Conservation (phyloP, 768 basidiomycete species). For the Lanmaoa pseudosensibilis region DNA sequence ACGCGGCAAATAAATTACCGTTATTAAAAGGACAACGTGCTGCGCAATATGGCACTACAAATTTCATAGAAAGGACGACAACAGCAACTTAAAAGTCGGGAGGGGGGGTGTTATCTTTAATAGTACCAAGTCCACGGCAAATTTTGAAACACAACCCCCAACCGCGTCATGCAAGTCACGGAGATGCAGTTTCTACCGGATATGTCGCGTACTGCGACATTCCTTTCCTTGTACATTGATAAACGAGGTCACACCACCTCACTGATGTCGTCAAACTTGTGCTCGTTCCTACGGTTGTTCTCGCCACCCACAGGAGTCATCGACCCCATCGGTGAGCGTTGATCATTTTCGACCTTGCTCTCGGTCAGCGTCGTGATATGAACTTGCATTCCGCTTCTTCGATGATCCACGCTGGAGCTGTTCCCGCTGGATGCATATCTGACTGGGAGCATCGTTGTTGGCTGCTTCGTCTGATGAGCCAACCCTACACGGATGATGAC, state of each 20-base stretch:
- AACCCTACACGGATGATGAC: slow-evolving; percentile 41
- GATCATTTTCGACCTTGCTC: background rate
- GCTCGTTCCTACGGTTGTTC: background rate
- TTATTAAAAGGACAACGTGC: background rate
- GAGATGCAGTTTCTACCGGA: background rate
- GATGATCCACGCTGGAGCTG: background rate
- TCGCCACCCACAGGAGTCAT: background rate
- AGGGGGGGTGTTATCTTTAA: too few species aligned
- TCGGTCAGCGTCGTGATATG: slow-evolving; percentile 1
- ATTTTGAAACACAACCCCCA: too few species aligned
- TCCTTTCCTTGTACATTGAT: background rate
- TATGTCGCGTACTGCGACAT: background rate
- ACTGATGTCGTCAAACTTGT: background rate
- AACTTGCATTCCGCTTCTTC: slow-evolving; percentile 3
- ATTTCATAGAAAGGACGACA: background rate
- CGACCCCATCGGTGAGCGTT: background rate
- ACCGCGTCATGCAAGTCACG: background rate
- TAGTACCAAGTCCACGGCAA: too few species aligned
- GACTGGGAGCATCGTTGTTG: background rate
- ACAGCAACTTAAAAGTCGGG: background rate
- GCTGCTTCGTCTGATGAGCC: background rate
- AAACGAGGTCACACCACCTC: background rate
- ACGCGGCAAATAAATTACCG: too few species aligned
- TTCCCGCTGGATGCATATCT: background rate
- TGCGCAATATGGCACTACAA: background rate